These are phyloP conservation scores for Cladosporium phlei DNA, from an alignment of 2,329 filamentous ascomycete species.

Conservation along the genomic window DNA sequence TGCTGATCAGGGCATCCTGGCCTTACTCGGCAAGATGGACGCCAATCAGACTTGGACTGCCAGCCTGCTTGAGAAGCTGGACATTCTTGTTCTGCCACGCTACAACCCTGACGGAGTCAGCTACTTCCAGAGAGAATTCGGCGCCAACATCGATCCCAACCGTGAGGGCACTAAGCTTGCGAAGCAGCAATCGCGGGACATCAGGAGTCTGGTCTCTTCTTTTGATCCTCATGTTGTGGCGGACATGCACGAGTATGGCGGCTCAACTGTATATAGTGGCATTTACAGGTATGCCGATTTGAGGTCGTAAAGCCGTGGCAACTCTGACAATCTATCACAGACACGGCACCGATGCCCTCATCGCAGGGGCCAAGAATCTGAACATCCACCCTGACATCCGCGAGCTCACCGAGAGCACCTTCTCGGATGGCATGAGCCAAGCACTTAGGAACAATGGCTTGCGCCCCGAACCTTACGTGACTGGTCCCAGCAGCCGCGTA, in stretches of 20 bases:
- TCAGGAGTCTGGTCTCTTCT: conserved; percentile 28
- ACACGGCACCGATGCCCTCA: conserved; percentile 31
- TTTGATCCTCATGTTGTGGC: conserved; percentile 31
- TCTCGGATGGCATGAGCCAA: conserved; percentile 26
- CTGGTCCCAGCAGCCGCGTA: conserved; percentile 19
- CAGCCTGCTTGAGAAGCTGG: conserved; percentile 19
- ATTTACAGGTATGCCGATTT: too few relatives aligned
- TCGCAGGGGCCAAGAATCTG: conserved; percentile 25
- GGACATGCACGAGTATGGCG: conserved; percentile 34
- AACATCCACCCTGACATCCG: conserved; percentile 29
- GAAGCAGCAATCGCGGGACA: conserved; percentile 27
- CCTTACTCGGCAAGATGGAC: conserved; percentile 34
- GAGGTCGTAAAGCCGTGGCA: too few relatives aligned
- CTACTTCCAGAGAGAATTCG: conserved; percentile 24
- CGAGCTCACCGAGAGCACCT: conserved; percentile 27
- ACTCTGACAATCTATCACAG: too few relatives aligned
- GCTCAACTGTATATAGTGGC: conserved; percentile 23
- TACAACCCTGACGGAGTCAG: conserved; percentile 20
- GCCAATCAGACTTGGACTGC: conserved; percentile 13
- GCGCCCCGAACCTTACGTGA: conserved; percentile 34
- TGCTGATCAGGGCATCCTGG: conserved; percentile 34
- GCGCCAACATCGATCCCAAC: conserved; percentile 21
- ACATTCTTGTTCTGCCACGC: conserved; percentile 21
- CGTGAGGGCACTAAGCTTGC: conserved; percentile 28
- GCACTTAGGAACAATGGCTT: conserved; percentile 26